Evolutionary conservation across 345 rosid species (phyloP).

Genomic region (Capsella bursapastoris): DNA sequence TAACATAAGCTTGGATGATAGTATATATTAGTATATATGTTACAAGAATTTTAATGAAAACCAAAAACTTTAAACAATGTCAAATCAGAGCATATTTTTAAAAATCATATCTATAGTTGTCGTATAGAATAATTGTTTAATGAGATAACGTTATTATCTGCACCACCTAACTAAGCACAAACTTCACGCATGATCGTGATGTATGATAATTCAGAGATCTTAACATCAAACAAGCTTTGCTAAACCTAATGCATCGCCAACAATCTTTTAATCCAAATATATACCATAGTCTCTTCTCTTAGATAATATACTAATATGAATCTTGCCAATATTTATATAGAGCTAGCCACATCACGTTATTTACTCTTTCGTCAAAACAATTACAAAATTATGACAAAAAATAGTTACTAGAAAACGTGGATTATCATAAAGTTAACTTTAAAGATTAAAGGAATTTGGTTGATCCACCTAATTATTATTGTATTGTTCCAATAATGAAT

Average conservation of each 20-base stretch:
- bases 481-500: background rate
- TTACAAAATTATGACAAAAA: background rate
- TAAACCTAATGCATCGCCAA: conserved; percentile 23
- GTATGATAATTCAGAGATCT: background rate
- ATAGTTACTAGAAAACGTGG: background rate
- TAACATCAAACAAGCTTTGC: conserved; percentile 1
- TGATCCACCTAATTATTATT: conserved; percentile 1
- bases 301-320: background rate
- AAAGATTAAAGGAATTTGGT: background rate
- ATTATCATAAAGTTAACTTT: background rate
- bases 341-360: background rate
- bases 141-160: conserved; percentile 27
- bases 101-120: background rate
- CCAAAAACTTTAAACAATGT: conserved; percentile 5
- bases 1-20: background rate
- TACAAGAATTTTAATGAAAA: background rate
- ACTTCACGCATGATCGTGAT: conserved; percentile 42
- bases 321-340: background rate
- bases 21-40: too few relatives aligned
- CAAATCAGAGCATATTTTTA: conserved; percentile 21
- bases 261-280: background rate
- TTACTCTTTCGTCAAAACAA: background rate
- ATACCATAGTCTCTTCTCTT: background rate
- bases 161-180: conserved; percentile 39
- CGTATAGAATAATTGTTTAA: conserved; percentile 14